phyloP scores from a whole-genome alignment of 352 stramenopile genomes.

The Pythium dissotocum region DNA sequence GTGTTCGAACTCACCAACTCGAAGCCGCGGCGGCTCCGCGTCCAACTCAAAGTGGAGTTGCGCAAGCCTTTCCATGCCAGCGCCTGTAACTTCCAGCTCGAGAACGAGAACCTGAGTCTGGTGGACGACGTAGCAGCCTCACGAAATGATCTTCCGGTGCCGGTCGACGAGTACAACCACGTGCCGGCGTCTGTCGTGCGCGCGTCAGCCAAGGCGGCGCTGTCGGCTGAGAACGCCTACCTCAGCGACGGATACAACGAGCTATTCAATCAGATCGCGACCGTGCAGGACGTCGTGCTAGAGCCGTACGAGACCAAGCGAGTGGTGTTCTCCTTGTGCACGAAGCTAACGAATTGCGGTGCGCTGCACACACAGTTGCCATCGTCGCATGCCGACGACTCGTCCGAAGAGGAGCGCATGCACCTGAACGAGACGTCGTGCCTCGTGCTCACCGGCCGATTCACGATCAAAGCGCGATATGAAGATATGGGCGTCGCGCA shows the following conservation, averaged over 20 bases:
- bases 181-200: constrained; percentile 71
- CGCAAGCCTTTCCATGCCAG: constrained; percentile 81
- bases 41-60: constrained; percentile 75
- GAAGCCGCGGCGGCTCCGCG: constrained; percentile 44
- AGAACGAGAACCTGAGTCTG: constrained; percentile 86
- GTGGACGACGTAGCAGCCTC: constrained; percentile 31
- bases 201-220: constrained; percentile 61
- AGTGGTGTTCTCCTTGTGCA: constrained; percentile 76
- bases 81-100: constrained; percentile 80
- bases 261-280: constrained; percentile 87
- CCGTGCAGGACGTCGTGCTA: constrained; percentile 59
- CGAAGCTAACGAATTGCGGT: constrained; percentile 48
- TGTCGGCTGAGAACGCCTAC: constrained; percentile 79
- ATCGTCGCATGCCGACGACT: constrained; percentile 44
- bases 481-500: constrained; percentile 19
- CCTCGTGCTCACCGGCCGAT: constrained; percentile 59
- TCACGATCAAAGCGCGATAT: constrained; percentile 51
- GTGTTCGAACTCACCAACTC: constrained; percentile 81
- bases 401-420: constrained; percentile 81
- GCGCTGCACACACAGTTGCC: constrained; percentile 16
- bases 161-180: constrained; percentile 73
- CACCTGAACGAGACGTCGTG: constrained; percentile 86
- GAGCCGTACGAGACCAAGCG: constrained; percentile 67
- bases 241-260: constrained; percentile 89
- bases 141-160: constrained; percentile 7